phyloP scores from a whole-genome alignment of 1,139 yeast species.

The Yamadazyma sp. region DNA sequence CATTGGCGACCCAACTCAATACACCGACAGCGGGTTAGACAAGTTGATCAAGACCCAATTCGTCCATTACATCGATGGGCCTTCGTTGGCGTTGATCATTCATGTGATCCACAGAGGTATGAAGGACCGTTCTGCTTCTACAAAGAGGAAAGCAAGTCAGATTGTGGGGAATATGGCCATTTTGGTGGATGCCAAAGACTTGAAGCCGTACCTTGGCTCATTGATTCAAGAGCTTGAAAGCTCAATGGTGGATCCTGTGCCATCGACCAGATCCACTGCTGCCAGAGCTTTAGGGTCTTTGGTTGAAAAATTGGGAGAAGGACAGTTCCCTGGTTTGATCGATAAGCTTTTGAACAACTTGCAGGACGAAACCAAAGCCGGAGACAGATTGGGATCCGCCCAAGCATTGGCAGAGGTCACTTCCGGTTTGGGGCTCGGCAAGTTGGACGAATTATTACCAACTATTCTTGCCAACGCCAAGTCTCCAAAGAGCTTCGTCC shows the following conservation, averaged over 20 bases:
- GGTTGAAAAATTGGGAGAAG: constrained; percentile 95
- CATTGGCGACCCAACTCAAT: constrained; percentile 90
- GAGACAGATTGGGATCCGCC: constrained; percentile 95
- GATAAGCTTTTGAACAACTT: constrained; percentile 76
- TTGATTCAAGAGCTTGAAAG: constrained; percentile 80
- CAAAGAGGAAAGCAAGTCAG: constrained; percentile 93
- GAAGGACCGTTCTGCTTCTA: constrained; percentile 87
- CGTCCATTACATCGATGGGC: constrained; percentile 97
- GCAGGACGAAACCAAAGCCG: constrained; percentile 77
- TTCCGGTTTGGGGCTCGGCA: constrained; percentile 83
- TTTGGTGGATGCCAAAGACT: constrained; percentile 83
- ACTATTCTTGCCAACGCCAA: constrained; percentile 71
- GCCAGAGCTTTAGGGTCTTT: constrained; percentile 95
- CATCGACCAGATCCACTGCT: constrained; percentile 95
- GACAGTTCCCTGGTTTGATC: constrained; percentile 88
- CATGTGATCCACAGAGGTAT: constrained; percentile 96
- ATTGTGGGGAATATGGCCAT: constrained; percentile 99
- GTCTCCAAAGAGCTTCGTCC: constrained; percentile 63
- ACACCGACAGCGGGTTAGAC: constrained; percentile 86
- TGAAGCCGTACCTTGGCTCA: constrained; percentile 76
- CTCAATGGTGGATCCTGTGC: constrained; percentile 99
- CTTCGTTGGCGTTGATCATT: constrained; percentile 90
- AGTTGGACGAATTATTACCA: constrained; percentile 88
- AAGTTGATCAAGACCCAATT: constrained; percentile 87
- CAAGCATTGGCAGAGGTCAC: constrained; percentile 95